These are phyloP conservation scores for Crucibulum laeve DNA, from an alignment of 768 basidiomycete species.

Conservation along the genomic window DNA sequence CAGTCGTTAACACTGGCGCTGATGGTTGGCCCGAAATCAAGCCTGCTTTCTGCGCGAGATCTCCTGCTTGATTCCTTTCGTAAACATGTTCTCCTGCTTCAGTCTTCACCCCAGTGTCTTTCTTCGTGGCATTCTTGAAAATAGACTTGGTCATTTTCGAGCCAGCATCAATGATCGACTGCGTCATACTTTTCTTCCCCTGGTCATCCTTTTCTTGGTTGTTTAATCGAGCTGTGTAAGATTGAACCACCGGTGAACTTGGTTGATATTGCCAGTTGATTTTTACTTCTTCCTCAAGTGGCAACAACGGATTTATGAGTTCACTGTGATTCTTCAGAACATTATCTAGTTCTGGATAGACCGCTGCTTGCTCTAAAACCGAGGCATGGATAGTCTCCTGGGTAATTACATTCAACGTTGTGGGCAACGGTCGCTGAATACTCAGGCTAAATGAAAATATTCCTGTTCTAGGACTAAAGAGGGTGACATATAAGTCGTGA, in stretches of 20 bases:
- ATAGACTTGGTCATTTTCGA: conserved; percentile 5
- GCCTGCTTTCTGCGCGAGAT: neutral
- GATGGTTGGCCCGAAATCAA: too few relatives aligned
- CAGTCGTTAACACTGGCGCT: neutral
- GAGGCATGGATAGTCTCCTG: conserved; percentile 63
- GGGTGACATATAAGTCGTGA: too few relatives aligned
- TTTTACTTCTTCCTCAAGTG: conserved; percentile 50
- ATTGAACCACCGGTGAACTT: conserved; percentile 13
- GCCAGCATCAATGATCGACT: neutral
- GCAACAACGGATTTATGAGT: conserved; percentile 38
- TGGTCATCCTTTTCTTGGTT: conserved; percentile 6
- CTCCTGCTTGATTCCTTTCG: neutral
- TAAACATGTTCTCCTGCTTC: neutral
- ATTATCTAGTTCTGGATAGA: conserved; percentile 27
- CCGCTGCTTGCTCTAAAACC: conserved; percentile 39
- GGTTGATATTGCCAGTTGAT: conserved; percentile 41
- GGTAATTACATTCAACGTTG: conserved; percentile 35
- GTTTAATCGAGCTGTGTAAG: conserved; percentile 11
- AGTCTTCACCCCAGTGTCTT: neutral
- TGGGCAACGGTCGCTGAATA: conserved; percentile 46
- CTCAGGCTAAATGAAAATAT: conserved; percentile 45
- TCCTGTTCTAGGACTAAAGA: conserved; percentile 44
- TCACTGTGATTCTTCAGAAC: conserved; percentile 36
- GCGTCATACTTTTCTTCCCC: neutral
- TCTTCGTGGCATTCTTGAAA: neutral